phyloP scores from a whole-genome alignment of 78 protist species.

The Carpediemonas membranifera region DNA sequence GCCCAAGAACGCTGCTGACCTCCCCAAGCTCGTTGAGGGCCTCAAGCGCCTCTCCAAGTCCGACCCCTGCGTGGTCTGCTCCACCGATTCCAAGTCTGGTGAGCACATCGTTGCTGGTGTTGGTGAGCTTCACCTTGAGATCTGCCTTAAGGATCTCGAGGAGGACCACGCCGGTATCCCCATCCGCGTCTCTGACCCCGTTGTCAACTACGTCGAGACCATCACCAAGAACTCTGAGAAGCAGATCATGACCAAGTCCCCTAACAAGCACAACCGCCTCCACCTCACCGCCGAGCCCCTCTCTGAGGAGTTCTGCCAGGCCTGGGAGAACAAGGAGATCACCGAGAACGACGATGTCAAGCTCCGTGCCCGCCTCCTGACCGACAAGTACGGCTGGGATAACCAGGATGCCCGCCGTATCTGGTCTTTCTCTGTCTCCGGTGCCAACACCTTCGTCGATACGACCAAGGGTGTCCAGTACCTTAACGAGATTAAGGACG shows the following conservation, averaged over 20 bases:
- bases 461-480: conserved; percentile 51
- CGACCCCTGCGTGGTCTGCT: conserved; percentile 79
- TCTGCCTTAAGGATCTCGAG: conserved; percentile 92
- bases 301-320: conserved; percentile 71
- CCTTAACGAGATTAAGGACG: conserved; percentile 38
- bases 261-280: conserved; percentile 99
- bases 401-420: background rate
- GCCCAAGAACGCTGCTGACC: conserved; percentile 85
- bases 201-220: too few species aligned
- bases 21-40: conserved; percentile 98
- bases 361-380: conserved; percentile 3
- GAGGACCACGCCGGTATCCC: conserved; percentile 66
- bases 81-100: too few species aligned
- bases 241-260: conserved; percentile 84
- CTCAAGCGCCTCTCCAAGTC: conserved; percentile 86
- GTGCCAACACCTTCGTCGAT: conserved; percentile 61
- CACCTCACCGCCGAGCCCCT: conserved; percentile 75
- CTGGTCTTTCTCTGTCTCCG: too few species aligned
- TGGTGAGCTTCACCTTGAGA: conserved; percentile 96
- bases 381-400: too few species aligned
- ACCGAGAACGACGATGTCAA: conserved; percentile 1
- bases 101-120: conserved; percentile 98
- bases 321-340: conserved; percentile 65
- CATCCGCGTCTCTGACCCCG: conserved; percentile 87
- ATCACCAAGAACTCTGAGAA: too few species aligned